Percentiles rank a stretch among this genome's conserved stretches.
Evolutionary conservation across 2,329 filamentous ascomycete genomes (phyloP).

Genomic region (Aspergillus calidoustus): DNA sequence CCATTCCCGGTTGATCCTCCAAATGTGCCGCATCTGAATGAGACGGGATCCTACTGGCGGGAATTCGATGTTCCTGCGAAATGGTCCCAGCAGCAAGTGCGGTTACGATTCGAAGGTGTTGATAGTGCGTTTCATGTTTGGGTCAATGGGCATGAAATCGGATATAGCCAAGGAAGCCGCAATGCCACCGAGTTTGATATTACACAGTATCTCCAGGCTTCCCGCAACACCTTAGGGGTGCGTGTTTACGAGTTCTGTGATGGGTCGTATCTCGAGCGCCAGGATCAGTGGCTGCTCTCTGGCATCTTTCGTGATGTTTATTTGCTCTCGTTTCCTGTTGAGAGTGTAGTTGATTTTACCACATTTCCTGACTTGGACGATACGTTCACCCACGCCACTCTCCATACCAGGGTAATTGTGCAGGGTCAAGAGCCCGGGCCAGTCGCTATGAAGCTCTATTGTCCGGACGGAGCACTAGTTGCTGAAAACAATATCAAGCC

Average conservation of each 20-base stretch:
- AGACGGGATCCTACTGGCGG: slow-evolving; percentile 66
- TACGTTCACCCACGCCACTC: slow-evolving; percentile 56
- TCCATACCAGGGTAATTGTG: slow-evolving; percentile 55
- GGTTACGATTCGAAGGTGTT: slow-evolving; percentile 72
- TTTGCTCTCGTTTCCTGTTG: slow-evolving; percentile 56
- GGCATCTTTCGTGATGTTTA: slow-evolving; percentile 71
- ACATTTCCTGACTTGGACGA: slow-evolving; percentile 44
- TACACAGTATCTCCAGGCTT: slow-evolving; percentile 47
- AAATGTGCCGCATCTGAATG: slow-evolving; percentile 64
- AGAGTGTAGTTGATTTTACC: slow-evolving; percentile 27
- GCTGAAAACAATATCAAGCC: neutral
- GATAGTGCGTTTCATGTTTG: slow-evolving; percentile 73
- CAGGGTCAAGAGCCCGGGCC: slow-evolving; percentile 44
- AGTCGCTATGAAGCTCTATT: neutral
- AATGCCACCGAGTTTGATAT: slow-evolving; percentile 74
- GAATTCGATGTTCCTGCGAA: slow-evolving; percentile 58
- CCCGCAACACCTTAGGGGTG: slow-evolving; percentile 62
- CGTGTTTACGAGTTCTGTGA: slow-evolving; percentile 72
- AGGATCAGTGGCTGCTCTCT: slow-evolving; percentile 71
- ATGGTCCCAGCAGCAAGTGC: slow-evolving; percentile 59
- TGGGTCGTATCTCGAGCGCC: slow-evolving; percentile 70
- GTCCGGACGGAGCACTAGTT: neutral
- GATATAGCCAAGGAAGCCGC: slow-evolving; percentile 70
- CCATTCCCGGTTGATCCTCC: slow-evolving; percentile 70
- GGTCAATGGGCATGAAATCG: slow-evolving; percentile 67